phyloP scores from a whole-genome alignment of 306 rosid genomes.

The Corylus heterophylla region DNA sequence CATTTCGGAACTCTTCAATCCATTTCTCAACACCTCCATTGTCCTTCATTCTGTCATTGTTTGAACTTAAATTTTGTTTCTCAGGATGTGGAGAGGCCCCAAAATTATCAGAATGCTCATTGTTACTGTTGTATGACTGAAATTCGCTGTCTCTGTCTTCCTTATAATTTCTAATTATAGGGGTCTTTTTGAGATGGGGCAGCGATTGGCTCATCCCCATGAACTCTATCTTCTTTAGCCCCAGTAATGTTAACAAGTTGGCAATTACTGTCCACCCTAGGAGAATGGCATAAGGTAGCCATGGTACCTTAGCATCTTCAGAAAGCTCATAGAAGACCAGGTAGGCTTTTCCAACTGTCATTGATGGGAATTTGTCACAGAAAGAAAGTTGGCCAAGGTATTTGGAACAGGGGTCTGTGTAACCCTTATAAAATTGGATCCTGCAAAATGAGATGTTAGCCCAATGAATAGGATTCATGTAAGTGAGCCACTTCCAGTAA shows the following conservation, averaged over 20 bases:
- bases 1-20: not conserved
- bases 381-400: slow-evolving; percentile 7
- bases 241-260: not conserved
- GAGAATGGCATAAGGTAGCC: slow-evolving; percentile 9
- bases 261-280: not conserved
- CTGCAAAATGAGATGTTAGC: slow-evolving; percentile 19
- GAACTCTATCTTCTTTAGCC: slow-evolving; percentile 7
- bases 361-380: not conserved
- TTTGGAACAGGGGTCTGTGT: slow-evolving; percentile 3
- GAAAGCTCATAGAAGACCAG: slow-evolving; percentile 3
- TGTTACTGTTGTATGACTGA: not conserved
- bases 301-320: not conserved
- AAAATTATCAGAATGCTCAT: not conserved
- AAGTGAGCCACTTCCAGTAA: slow-evolving; percentile 10
- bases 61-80: not conserved
- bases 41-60: not conserved
- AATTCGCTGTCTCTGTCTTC: not conserved
- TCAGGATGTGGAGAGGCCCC: not conserved
- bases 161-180: not conserved
- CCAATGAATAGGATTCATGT: slow-evolving; percentile 13
- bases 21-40: not conserved
- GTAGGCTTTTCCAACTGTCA: slow-evolving; percentile 15
- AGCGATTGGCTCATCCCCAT: not conserved
- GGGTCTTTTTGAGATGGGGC: not conserved
- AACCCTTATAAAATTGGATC: slow-evolving; percentile 7